phyloP scores from a whole-genome alignment of 73 alveolate genomes.

The Stentor coeruleus region DNA sequence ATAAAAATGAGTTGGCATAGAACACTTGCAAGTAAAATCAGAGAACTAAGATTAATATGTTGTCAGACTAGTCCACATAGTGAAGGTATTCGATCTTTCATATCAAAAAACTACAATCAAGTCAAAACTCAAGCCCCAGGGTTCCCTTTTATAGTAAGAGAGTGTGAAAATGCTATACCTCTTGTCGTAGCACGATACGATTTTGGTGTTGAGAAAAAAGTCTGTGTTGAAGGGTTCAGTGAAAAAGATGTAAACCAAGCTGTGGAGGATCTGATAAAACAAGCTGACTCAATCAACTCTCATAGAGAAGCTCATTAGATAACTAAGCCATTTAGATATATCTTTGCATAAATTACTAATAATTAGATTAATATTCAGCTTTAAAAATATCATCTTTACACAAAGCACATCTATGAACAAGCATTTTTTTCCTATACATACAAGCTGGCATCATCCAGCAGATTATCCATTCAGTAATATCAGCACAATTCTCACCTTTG shows the following conservation, averaged over 20 bases:
- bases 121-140: slow-evolving; percentile 65
- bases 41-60: slow-evolving; percentile 70
- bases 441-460: no score
- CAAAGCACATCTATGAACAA: no score
- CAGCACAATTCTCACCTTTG: no score
- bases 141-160: slow-evolving; percentile 81
- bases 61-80: slow-evolving; percentile 64
- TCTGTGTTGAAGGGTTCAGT: slow-evolving; percentile 50
- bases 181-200: slow-evolving; percentile 72
- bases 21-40: slow-evolving; percentile 56
- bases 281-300: slow-evolving; percentile 57
- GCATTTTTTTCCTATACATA: no score
- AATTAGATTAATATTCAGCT: no score
- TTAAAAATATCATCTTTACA: no score
- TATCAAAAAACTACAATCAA: slow-evolving; percentile 55
- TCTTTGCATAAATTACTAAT: no score
- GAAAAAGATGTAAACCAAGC: slow-evolving; percentile 59
- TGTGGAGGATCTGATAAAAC: slow-evolving; percentile 49
- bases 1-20: slow-evolving; percentile 76
- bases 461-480: no score
- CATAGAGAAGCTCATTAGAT: not conserved
- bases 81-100: slow-evolving; percentile 63
- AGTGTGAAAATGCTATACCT: slow-evolving; percentile 76
- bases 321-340: no score
- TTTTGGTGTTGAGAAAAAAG: slow-evolving; percentile 80